A percentile compares a stretch with the other conserved stretches of the same genome.
Conservation (phyloP, 306 rosid species). For the Arachis stenosperma region DNA sequence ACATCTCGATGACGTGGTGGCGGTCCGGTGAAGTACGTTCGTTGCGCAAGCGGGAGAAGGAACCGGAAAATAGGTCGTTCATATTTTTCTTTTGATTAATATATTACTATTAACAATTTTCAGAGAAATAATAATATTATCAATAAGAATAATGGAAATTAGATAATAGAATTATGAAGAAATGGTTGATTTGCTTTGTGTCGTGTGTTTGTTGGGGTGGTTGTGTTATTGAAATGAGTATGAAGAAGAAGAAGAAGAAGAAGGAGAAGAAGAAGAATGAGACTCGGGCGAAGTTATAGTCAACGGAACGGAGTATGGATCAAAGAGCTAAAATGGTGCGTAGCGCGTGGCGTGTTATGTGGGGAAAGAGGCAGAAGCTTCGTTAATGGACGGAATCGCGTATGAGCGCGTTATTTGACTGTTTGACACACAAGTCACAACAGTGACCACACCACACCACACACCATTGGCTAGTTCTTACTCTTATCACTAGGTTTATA, state of each 20-base stretch:
- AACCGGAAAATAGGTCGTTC: constrained; percentile 81
- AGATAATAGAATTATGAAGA: neutral
- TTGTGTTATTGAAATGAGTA: neutral
- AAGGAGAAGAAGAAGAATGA: neutral
- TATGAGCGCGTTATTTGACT: neutral
- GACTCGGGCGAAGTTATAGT: neutral
- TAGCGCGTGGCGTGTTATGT: constrained; percentile 13
- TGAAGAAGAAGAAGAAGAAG: neutral
- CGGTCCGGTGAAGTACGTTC: constrained; percentile 57
- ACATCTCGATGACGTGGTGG: constrained; percentile 79
- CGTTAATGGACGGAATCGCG: neutral
- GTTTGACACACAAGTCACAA: too few relatives aligned
- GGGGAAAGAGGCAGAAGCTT: constrained; percentile 9
- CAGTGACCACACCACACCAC: too few relatives aligned
- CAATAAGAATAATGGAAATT: neutral
- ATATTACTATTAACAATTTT: neutral
- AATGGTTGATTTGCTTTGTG: too few relatives aligned
- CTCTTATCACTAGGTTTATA: too few relatives aligned
- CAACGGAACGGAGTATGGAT: too few relatives aligned
- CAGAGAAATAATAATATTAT: too few relatives aligned
- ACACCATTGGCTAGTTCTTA: too few relatives aligned
- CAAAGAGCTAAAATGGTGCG: neutral
- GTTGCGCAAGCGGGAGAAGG: constrained; percentile 75
- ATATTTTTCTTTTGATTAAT: constrained; percentile 25
- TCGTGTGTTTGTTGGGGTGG: too few relatives aligned